These are phyloP conservation scores for Calonectria fujianensis DNA, from an alignment of 2,329 filamentous ascomycete genomes.

Conservation along the genomic window DNA sequence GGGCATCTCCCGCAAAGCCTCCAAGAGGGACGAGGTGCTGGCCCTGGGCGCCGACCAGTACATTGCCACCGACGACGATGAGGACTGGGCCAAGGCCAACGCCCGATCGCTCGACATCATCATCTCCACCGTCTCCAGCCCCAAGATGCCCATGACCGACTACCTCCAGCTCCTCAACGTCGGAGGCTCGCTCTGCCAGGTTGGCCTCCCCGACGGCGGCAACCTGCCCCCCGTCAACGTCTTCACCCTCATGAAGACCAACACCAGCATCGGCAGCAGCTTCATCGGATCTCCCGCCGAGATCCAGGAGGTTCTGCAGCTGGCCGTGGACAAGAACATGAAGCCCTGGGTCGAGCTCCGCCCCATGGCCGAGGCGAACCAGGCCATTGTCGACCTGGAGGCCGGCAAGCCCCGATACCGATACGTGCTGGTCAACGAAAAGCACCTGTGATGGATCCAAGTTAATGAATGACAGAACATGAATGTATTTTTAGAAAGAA, in stretches of 20 bases:
- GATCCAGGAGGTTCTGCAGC: constrained; percentile 75
- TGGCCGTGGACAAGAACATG: constrained; percentile 74
- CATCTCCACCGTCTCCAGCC: constrained; percentile 77
- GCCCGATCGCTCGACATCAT: constrained; percentile 81
- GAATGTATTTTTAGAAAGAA: constrained; percentile 28
- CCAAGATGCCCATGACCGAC: constrained; percentile 74
- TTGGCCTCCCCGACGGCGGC: constrained; percentile 64
- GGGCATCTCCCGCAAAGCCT: constrained; percentile 74
- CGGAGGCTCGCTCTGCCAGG: constrained; percentile 78
- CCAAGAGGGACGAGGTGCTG: constrained; percentile 73
- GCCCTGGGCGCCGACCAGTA: constrained; percentile 74
- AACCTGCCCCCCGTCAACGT: constrained; percentile 51
- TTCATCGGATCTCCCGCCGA: constrained; percentile 70
- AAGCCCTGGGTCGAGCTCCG: constrained; percentile 74
- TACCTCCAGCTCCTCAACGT: constrained; percentile 77
- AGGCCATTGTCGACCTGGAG: constrained; percentile 73
- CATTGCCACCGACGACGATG: constrained; percentile 72
- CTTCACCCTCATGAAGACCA: constrained; percentile 49
- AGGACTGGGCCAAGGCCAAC: constrained; percentile 71
- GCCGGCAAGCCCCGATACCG: constrained; percentile 70
- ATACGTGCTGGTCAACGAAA: constrained; percentile 68
- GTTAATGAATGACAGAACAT: constrained; percentile 1
- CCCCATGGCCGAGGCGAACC: constrained; percentile 73
- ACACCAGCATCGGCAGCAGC: constrained; percentile 66
- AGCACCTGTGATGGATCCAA: constrained; percentile 45